A percentile compares a stretch with the other conserved stretches of the same genome.
phyloP scores from a whole-genome alignment of 352 stramenopile species.

The Hyaloperonospora arabidopsidis region DNA sequence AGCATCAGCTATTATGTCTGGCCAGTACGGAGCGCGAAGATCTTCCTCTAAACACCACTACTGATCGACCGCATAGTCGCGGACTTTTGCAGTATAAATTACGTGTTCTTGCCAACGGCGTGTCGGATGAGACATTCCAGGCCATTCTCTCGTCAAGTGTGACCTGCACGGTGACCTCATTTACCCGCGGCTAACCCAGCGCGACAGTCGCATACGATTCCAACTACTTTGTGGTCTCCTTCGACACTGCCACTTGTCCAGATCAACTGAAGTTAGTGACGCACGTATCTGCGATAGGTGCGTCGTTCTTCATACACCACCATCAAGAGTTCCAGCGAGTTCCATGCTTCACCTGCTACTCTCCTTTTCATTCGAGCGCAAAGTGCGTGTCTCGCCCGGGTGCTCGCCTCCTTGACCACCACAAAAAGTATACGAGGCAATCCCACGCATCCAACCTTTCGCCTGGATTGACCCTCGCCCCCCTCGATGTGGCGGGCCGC shows the following conservation, averaged over 20 bases:
- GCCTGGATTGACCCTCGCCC: too few species aligned
- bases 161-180: not conserved
- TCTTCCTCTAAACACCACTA: too few species aligned
- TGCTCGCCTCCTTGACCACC: too few species aligned
- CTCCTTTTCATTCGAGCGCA: too few species aligned
- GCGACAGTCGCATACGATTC: too few species aligned
- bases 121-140: not conserved
- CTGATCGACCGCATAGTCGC: too few species aligned
- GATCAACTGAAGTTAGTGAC: not conserved
- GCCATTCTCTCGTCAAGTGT: not conserved
- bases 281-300: not conserved
- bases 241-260: not conserved
- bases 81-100: not conserved
- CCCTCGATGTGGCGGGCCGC: too few species aligned
- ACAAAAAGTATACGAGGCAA: too few species aligned
- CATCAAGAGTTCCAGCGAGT: not conserved
- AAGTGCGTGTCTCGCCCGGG: not conserved
- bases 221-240: not conserved
- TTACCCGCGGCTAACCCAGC: not conserved
- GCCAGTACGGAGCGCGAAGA: not conserved
- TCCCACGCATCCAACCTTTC: too few species aligned
- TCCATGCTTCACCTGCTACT: not conserved
- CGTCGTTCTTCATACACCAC: not conserved
- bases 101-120: not conserved
- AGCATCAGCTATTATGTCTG: not conserved